Base-by-base conservation (phyloP, 768 basidiomycete species). In the Lactifluus piperatus region DNA sequence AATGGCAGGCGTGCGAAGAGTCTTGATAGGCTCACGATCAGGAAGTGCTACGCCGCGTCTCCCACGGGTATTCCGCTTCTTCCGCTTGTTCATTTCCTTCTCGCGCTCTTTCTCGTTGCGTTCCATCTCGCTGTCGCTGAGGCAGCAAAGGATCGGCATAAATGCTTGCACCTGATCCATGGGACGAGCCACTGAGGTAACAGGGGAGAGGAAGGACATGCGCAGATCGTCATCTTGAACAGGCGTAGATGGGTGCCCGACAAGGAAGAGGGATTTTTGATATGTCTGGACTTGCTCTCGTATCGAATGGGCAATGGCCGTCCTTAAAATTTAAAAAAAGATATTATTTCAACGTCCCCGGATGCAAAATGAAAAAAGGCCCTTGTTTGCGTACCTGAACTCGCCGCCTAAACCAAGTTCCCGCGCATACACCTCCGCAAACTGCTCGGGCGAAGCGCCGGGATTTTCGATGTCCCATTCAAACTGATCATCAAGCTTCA, bases 401-500 rank as follows among this genome's bases (percentile, higher is more conserved):
- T 99, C 97, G 8, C 93, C 91, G 27, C 80, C 81, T 26, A 99
- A 73, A 5, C 97, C 97, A 24, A 99, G 74, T 64, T 99, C 97
- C 22, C 82, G 81, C 2, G 84, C 76, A 69, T 97, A 95, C 0
- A 86, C 79, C 62, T 88, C 86, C 7, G 97, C 92, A 71, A 98
- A 98, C 26, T 87, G 84, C 72, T 99, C 97, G 0, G 95, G 94
- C 0, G 86, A 87, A 3, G 90, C 86, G 47, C 79, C 77, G 22
- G 76, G 73, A 56, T 88, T 92, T 65, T 86, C 86, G 37, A 97
- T 72, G 70, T 99, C 95, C 97, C 97, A 99, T 70, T 98, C 97
- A 68, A 98, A 95, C 68, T 94, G 89, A 72, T 99, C 97, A 56
- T 92, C 89, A 24, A 99, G 80, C 71, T 94, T 94, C 75, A 94